Percentiles rank a stretch among this genome's conserved stretches.
These are phyloP conservation scores for Podaxis mareebaensis DNA, from an alignment of 768 basidiomycete species.

Conservation along the genomic window DNA sequence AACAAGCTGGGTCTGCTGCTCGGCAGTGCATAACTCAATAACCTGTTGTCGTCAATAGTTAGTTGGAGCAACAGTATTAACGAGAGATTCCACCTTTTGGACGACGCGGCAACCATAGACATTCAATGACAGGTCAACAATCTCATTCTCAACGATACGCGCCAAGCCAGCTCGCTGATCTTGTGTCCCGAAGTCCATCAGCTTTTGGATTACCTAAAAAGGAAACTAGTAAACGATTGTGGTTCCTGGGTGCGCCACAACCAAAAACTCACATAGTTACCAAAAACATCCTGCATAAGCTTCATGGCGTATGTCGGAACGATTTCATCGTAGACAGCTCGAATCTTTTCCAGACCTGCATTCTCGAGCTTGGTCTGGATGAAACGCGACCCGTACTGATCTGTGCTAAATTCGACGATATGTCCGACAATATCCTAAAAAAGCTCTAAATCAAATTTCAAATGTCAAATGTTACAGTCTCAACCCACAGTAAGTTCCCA, in stretches of 20 bases:
- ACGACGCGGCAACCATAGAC: slow-evolving; percentile 98
- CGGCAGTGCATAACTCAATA: slow-evolving; percentile 75
- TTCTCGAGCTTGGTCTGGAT: slow-evolving; percentile 86
- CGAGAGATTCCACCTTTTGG: slow-evolving; percentile 66
- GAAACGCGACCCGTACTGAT: slow-evolving; percentile 98
- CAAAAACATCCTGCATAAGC: slow-evolving; percentile 90
- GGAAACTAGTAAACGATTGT: background rate
- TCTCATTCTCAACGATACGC: slow-evolving; percentile 73
- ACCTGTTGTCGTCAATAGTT: slow-evolving; percentile 47
- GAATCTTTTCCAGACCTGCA: slow-evolving; percentile 33
- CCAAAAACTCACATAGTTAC: slow-evolving; percentile 77
- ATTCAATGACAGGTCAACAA: slow-evolving; percentile 77
- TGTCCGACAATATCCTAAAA: slow-evolving; percentile 81
- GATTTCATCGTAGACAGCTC: slow-evolving; percentile 85
- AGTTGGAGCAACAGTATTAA: background rate
- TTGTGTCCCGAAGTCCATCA: slow-evolving; percentile 15
- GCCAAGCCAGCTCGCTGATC: slow-evolving; percentile 72
- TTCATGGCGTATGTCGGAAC: slow-evolving; percentile 71
- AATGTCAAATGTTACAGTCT: slow-evolving; percentile 4
- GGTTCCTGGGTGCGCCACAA: slow-evolving; percentile 13
- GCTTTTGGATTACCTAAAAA: slow-evolving; percentile 14
- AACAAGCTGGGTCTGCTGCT: slow-evolving; percentile 77
- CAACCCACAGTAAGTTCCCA: slow-evolving; percentile 77
- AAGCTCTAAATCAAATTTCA: background rate
- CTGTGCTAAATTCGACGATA: slow-evolving; percentile 88